A percentile compares a stretch with the other conserved stretches of the same genome.
These are phyloP conservation scores for Purpureocillium takamizusanense DNA, from an alignment of 2,329 filamentous ascomycete genomes.

Conservation along the genomic window DNA sequence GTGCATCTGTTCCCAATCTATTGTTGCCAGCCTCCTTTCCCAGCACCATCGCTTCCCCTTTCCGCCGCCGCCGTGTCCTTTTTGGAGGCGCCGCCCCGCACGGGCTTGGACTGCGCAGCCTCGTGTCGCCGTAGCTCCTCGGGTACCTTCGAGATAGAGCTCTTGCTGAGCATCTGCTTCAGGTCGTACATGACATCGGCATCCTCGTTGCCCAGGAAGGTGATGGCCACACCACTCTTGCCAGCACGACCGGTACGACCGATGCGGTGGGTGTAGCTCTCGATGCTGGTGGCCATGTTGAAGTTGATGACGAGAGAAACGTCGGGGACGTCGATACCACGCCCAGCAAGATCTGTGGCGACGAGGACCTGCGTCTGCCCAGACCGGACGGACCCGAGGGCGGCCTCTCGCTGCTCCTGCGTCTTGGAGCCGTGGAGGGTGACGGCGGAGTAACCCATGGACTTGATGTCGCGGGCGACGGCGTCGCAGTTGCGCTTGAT, in stretches of 20 bases:
- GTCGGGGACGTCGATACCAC: slow-evolving; percentile 96
- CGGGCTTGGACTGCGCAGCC: slow-evolving; percentile 76
- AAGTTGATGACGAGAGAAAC: slow-evolving; percentile 95
- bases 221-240: slow-evolving; percentile 93
- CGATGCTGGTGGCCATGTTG: slow-evolving; percentile 93
- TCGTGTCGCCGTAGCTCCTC: slow-evolving; percentile 88
- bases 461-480: slow-evolving; percentile 86
- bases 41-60: slow-evolving; percentile 7
- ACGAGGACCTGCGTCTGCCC: slow-evolving; percentile 82
- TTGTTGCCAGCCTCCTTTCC: slow-evolving; percentile 10
- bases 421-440: slow-evolving; percentile 94
- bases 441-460: slow-evolving; percentile 83
- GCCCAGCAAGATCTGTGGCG: slow-evolving; percentile 87
- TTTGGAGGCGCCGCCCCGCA: slow-evolving; percentile 20
- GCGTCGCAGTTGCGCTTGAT: slow-evolving; percentile 99
- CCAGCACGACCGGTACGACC: slow-evolving; percentile 95
- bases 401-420: slow-evolving; percentile 93
- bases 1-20: background rate
- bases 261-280: slow-evolving; percentile 93
- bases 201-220: slow-evolving; percentile 89
- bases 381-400: slow-evolving; percentile 73
- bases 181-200: slow-evolving; percentile 86
- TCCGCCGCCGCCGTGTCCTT: slow-evolving; percentile 20
- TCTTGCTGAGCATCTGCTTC: slow-evolving; percentile 92
- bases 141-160: slow-evolving; percentile 75